Evolutionary conservation across 176 grass and related monocot genomes (phyloP).

Genomic region (Paspalum vaginatum): DNA sequence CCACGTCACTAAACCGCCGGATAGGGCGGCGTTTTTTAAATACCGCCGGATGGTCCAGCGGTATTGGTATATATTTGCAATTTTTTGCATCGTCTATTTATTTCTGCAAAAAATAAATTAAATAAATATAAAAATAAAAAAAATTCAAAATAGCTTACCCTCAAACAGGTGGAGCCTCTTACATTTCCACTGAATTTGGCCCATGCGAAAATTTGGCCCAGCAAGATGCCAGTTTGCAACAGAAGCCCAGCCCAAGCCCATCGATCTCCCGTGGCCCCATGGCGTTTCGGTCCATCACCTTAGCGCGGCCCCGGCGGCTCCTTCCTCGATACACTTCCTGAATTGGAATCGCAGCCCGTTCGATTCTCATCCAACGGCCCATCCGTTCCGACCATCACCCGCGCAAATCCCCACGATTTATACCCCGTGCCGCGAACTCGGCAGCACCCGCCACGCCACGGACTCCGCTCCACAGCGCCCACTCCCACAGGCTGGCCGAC

Average conservation of each 20-base stretch:
- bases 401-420: constrained; percentile 25
- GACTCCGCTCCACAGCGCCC: background rate
- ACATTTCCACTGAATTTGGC: background rate
- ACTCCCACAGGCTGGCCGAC: background rate
- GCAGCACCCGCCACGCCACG: background rate
- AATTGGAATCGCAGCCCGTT: too few species aligned
- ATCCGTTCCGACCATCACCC: background rate
- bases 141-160: too few species aligned
- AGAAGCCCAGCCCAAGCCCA: background rate
- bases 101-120: too few species aligned
- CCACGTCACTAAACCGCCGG: too few species aligned
- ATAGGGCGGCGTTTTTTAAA: too few species aligned
- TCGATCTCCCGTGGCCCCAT: background rate
- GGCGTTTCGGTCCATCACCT: background rate
- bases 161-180: too few species aligned
- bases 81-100: too few species aligned
- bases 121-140: too few species aligned
- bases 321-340: constrained; percentile 24
- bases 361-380: constrained; percentile 30
- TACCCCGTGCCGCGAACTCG: background rate
- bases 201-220: background rate
- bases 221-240: background rate
- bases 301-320: too few species aligned
- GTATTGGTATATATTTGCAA: too few species aligned
- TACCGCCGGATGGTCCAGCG: too few species aligned